Evolutionary conservation across 1,284 basidiomycete species (phyloP).

Genomic region (Fomitopsis pinicola): DNA sequence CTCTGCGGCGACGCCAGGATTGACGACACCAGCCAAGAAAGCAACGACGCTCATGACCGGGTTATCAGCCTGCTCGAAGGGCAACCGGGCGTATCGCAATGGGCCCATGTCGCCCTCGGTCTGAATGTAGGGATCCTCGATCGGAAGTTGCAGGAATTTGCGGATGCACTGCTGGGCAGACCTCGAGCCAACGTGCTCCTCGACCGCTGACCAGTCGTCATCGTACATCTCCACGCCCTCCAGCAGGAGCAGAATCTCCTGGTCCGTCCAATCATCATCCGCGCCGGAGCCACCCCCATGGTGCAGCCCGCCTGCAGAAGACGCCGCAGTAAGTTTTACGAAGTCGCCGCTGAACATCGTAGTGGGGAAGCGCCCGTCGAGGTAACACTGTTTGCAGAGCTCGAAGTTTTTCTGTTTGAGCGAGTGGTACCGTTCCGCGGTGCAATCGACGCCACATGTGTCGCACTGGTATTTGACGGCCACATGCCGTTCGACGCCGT

Average conservation of each 20-base stretch:
- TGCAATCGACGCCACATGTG: slow-evolving; percentile 94
- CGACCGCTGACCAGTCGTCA: slow-evolving; percentile 92
- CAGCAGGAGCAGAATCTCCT: slow-evolving; percentile 84
- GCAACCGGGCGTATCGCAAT: slow-evolving; percentile 75
- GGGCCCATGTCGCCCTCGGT: slow-evolving; percentile 77
- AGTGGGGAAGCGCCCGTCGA: slow-evolving; percentile 94
- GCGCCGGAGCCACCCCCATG: slow-evolving; percentile 40
- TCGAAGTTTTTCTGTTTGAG: slow-evolving; percentile 91
- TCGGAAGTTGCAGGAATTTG: slow-evolving; percentile 94
- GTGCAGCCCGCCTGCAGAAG: slow-evolving; percentile 30
- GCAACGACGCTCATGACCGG: slow-evolving; percentile 99
- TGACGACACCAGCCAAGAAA: slow-evolving; percentile 91
- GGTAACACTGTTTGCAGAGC: slow-evolving; percentile 88
- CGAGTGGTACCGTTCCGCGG: slow-evolving; percentile 85
- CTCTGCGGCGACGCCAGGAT: slow-evolving; percentile 88
- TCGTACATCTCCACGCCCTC: slow-evolving; percentile 98
- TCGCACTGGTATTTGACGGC: slow-evolving; percentile 75
- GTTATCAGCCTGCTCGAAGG: slow-evolving; percentile 94
- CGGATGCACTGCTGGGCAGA: slow-evolving; percentile 93
- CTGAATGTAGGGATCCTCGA: slow-evolving; percentile 88
- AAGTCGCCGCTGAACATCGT: slow-evolving; percentile 98
- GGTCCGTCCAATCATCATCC: slow-evolving; percentile 85
- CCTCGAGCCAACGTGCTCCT: slow-evolving; percentile 89
- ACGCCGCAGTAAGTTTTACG: slow-evolving; percentile 74
- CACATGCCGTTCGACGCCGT: slow-evolving; percentile 35